A percentile compares a stretch with the other conserved stretches of the same genome.
phyloP scores from a whole-genome alignment of 2,329 filamentous ascomycete genomes.

The Fonsecaea erecta region DNA sequence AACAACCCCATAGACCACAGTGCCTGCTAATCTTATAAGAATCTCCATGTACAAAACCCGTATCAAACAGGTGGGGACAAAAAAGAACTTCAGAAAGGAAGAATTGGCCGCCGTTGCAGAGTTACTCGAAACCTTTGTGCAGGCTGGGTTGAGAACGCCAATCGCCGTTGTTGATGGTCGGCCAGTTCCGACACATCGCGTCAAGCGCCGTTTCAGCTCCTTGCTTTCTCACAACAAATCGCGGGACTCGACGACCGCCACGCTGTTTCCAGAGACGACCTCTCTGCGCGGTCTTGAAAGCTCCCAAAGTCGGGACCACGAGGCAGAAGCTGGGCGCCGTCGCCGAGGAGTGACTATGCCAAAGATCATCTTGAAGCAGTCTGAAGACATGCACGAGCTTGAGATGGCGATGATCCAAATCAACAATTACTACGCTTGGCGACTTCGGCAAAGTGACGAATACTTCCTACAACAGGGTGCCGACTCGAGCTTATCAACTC shows the following conservation, averaged over 20 bases:
- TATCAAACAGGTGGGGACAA: constrained; percentile 26
- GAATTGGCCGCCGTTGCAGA: constrained; percentile 25
- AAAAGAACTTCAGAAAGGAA: constrained; percentile 28
- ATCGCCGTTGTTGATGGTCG: constrained; percentile 5
- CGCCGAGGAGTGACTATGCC: neutral
- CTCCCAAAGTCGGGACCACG: neutral
- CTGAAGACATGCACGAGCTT: constrained; percentile 13
- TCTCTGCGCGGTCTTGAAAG: neutral
- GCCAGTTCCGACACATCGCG: constrained; percentile 12
- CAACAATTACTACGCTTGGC: constrained; percentile 23
- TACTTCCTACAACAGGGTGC: neutral
- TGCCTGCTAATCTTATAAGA: constrained; percentile 12
- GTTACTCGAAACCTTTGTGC: constrained; percentile 9
- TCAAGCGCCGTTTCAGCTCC: constrained; percentile 23
- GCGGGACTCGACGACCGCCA: neutral
- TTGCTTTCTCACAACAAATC: neutral
- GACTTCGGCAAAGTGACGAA: constrained; percentile 6
- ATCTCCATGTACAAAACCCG: constrained; percentile 30
- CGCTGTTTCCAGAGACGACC: neutral
- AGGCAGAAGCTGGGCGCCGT: neutral
- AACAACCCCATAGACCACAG: neutral
- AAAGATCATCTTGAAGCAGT: constrained; percentile 15
- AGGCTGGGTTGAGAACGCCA: constrained; percentile 13
- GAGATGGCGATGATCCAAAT: constrained; percentile 18
- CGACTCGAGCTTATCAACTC: neutral